Base-by-base conservation (phyloP, 108 stramenopile species). In the Stephanodiscus minutulus region DNA sequence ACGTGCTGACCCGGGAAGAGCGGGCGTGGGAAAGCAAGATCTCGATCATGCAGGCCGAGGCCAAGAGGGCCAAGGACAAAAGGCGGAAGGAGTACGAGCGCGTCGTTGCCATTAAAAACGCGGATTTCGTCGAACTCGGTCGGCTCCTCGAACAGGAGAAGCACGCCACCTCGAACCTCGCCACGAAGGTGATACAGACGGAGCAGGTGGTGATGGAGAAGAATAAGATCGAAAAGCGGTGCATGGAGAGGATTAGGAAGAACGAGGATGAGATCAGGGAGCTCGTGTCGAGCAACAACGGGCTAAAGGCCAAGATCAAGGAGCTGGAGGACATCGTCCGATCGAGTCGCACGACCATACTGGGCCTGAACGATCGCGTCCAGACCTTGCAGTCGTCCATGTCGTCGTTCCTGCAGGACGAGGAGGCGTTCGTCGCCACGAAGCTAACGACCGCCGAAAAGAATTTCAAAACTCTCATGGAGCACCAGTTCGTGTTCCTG, bases 21-120 rank as follows among this genome's bases (percentile, higher is more conserved):
- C 25, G 18, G 53, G 49, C 46, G 31, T 77, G 69, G 63, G 48
- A 57, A 5, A 15, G 11, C 21, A 77, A 77, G 46, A 66, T 70
- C 35, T 29, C 64, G 55, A 47, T 56, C 54, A 86, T 63, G 76
- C 82, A 70, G 68, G 79, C 46, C 66, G 75, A 67, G 47, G 85
- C 33, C 47, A 80, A 69, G 61, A 5, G 41, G 57, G 62, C 24
- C 28, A 79, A 54, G 39, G 77, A 73, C 48, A 55, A 43, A 55
- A 71, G 41, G 41, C 62, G 55, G 67, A 66, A 28, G 43, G 44
- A 77, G 21, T 72, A 74, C 12, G 75, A 83, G 47, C 74, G 28
- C 10, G 44, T 70, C 17, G n/a, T 87, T 0, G 66, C 53, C 0
- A 37, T 53, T 6, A 83, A 87, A 62, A 83, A 81, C 53, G n/a